These are phyloP conservation scores for Auricularia cornea DNA, from an alignment of 768 basidiomycete species.

Conservation along the genomic window DNA sequence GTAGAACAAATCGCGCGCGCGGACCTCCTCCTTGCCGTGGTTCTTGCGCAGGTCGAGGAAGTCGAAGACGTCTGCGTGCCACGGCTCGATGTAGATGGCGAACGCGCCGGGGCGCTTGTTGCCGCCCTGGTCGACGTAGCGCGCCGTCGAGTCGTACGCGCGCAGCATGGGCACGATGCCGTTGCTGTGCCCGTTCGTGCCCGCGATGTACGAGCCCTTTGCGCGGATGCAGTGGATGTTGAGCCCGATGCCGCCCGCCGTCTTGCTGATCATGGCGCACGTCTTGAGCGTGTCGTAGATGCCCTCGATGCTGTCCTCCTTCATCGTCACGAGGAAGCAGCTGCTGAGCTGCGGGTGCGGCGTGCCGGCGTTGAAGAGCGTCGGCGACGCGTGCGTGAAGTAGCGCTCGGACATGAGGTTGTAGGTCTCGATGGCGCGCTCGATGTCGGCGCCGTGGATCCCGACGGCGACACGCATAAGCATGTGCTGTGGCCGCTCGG, in stretches of 20 bases:
- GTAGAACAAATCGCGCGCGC: constrained; percentile 95
- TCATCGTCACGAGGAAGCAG: constrained; percentile 97
- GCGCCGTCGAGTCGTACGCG: constrained; percentile 94
- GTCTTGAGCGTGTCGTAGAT: constrained; percentile 98
- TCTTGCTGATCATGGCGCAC: constrained; percentile 99
- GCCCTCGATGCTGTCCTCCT: constrained; percentile 98
- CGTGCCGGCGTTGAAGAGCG: constrained; percentile 96
- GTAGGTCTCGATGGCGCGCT: constrained; percentile 84
- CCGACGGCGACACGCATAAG: constrained; percentile 99
- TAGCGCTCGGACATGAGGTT: constrained; percentile 98
- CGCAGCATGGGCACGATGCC: constrained; percentile 99
- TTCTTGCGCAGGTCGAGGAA: constrained; percentile 98
- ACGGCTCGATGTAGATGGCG: constrained; percentile 96
- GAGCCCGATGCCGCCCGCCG: constrained; percentile 94
- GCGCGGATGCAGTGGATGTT: constrained; percentile 96
- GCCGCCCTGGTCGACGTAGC: constrained; percentile 97
- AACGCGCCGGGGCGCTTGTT: constrained; percentile 99
- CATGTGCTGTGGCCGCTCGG: constrained; percentile 97
- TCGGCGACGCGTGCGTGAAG: constrained; percentile 98
- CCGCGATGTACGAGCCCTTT: constrained; percentile 97
- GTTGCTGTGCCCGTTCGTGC: constrained; percentile 98
- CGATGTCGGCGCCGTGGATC: constrained; percentile 85
- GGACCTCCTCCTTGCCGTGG: constrained; percentile 95
- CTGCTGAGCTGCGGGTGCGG: constrained; percentile 83
- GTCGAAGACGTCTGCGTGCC: constrained; percentile 96